Conservation (phyloP, 352 stramenopile species). For the Pythium sukuiense region DNA sequence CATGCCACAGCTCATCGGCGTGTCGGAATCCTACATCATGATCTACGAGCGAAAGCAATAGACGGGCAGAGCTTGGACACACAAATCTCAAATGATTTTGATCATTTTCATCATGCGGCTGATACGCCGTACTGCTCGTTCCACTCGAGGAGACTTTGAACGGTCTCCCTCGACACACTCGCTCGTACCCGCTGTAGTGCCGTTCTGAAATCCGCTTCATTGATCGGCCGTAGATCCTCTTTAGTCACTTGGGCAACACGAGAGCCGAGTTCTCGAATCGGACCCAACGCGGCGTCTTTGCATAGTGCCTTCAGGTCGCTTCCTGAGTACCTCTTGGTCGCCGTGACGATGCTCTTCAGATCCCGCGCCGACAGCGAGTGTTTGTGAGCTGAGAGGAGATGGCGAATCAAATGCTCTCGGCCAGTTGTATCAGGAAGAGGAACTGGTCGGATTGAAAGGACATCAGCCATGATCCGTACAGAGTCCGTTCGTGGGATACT, state of each 20-base stretch:
- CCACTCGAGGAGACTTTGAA: conserved; percentile 58
- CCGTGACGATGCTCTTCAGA: conserved; percentile 63
- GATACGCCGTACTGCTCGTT: conserved; percentile 74
- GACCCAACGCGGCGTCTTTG: conserved; percentile 92
- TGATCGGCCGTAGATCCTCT: conserved; percentile 69
- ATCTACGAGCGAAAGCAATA: conserved; percentile 86
- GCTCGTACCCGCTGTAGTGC: conserved; percentile 59
- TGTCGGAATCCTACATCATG: conserved; percentile 94
- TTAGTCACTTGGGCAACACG: conserved; percentile 54
- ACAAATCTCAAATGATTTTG: neutral
- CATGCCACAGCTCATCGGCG: conserved; percentile 97
- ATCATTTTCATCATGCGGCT: conserved; percentile 26
- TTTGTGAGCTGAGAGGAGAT: conserved; percentile 62
- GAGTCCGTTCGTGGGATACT: neutral
- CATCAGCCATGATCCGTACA: neutral
- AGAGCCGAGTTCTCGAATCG: conserved; percentile 79
- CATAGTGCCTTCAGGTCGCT: conserved; percentile 93
- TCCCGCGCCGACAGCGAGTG: conserved; percentile 56
- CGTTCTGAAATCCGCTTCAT: conserved; percentile 51
- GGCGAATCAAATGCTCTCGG: conserved; percentile 49
- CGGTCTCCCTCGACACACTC: conserved; percentile 67
- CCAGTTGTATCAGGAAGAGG: conserved; percentile 61
- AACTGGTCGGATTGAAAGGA: conserved; percentile 34
- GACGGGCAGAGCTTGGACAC: conserved; percentile 9
- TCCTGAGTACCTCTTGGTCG: conserved; percentile 83